These are phyloP conservation scores for Fraxinus sp. DNA, from an alignment of 305 asterid species.

Conservation along the genomic window DNA sequence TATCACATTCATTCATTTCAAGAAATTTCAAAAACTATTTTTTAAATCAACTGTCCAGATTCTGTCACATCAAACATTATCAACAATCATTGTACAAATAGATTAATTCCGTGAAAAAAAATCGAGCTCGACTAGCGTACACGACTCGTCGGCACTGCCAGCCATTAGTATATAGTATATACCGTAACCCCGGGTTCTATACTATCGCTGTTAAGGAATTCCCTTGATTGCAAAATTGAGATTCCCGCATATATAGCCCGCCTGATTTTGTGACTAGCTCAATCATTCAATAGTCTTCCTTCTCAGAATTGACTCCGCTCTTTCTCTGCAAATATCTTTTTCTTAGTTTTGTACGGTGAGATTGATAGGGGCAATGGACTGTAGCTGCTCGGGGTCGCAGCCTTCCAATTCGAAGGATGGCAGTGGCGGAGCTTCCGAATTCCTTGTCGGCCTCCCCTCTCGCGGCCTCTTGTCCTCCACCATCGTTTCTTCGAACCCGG, in stretches of 20 bases:
- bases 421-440: constrained; percentile 37
- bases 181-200: background rate
- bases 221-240: background rate
- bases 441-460: constrained; percentile 47
- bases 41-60: too few species aligned
- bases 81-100: too few species aligned
- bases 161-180: background rate
- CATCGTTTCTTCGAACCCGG: constrained; percentile 36
- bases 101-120: too few species aligned
- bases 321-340: background rate
- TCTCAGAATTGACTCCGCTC: constrained; percentile 8
- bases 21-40: too few species aligned
- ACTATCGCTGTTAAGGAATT: background rate
- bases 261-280: background rate
- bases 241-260: background rate
- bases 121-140: background rate
- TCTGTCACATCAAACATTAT: too few species aligned
- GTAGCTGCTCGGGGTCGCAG: constrained; percentile 31
- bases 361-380: constrained; percentile 30
- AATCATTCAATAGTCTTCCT: background rate
- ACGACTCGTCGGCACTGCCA: background rate
- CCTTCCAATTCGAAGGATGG: constrained; percentile 31
- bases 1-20: too few species aligned
- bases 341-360: background rate
- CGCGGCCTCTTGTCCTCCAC: constrained; percentile 47